These are phyloP conservation scores for Bothia castanella DNA, from an alignment of 1,284 basidiomycete species.

Conservation along the genomic window DNA sequence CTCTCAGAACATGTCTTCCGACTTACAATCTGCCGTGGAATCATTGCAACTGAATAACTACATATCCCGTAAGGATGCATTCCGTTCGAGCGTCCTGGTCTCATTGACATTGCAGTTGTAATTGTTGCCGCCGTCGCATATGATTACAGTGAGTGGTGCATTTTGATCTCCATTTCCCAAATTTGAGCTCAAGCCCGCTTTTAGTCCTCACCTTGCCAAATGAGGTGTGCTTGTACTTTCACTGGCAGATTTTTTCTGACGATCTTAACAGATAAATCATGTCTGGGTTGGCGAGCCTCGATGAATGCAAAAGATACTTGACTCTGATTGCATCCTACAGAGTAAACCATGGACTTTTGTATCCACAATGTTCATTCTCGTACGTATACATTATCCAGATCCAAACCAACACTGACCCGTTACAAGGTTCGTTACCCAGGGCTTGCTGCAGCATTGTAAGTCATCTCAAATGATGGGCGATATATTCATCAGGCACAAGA, in stretches of 20 bases:
- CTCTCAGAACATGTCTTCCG: constrained; percentile 17
- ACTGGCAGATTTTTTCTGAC: not conserved
- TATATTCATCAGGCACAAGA: too few relatives aligned
- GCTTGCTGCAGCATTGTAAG: not conserved
- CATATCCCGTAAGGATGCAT: constrained; percentile 11
- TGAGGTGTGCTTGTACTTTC: constrained; percentile 13
- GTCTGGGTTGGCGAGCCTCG: constrained; percentile 19
- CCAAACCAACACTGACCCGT: not conserved
- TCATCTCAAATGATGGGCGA: too few relatives aligned
- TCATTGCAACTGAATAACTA: constrained; percentile 14
- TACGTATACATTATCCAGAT: constrained; percentile 4
- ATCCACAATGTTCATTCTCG: constrained; percentile 17
- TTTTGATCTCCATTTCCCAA: not conserved
- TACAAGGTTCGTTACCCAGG: constrained; percentile 23
- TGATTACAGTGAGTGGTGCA: constrained; percentile 21
- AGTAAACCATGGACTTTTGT: constrained; percentile 21
- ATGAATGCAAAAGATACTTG: not conserved
- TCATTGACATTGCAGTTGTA: constrained; percentile 12
- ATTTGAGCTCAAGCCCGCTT: not conserved
- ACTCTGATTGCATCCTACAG: constrained; percentile 12
- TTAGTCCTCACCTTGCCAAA: constrained; percentile 18
- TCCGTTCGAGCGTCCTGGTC: not conserved
- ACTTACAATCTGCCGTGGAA: constrained; percentile 8
- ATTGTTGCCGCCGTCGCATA: constrained; percentile 11
- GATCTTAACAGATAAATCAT: constrained; percentile 10